Conservation (phyloP, 148 eudicot species). For the Euryodendron excelsum region DNA sequence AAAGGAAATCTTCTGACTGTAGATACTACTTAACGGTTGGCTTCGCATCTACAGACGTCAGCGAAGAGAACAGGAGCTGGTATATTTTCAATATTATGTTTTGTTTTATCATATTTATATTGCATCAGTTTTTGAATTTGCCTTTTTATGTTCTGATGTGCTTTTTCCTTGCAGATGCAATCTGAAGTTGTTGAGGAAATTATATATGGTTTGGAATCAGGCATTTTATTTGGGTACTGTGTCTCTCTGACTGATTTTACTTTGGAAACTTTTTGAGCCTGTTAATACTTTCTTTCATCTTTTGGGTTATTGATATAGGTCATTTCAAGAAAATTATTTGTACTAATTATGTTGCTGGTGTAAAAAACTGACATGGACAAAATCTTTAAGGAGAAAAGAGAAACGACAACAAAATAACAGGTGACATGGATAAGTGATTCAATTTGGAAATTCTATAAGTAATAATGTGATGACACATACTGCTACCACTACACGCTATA, state of each 20-base stretch:
- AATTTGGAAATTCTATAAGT: background rate
- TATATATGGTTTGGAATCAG: slow-evolving; percentile 93
- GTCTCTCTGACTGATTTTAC: background rate
- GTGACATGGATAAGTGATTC: background rate
- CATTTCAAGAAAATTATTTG: background rate
- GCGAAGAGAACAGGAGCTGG: slow-evolving; percentile 93
- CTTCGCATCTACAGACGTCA: slow-evolving; percentile 92
- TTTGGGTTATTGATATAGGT: background rate
- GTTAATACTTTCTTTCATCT: slow-evolving; percentile 7
- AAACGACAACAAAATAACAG: background rate
- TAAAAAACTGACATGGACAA: background rate
- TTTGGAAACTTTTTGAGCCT: background rate
- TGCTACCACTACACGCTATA: background rate
- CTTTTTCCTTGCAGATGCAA: slow-evolving; percentile 64
- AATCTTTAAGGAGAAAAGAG: background rate
- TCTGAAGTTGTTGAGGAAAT: slow-evolving; percentile 97
- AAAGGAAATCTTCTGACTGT: slow-evolving; percentile 13
- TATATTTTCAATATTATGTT: slow-evolving; percentile 26
- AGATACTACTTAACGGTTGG: slow-evolving; percentile 91
- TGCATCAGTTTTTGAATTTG: slow-evolving; percentile 4
- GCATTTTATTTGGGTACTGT: slow-evolving; percentile 91
- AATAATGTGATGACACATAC: background rate
- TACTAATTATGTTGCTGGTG: background rate
- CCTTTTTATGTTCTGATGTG: slow-evolving; percentile 6
- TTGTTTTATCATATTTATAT: background rate